These are phyloP conservation scores for Rhazya stricta DNA, from an alignment of 257 asterid genomes.

Conservation along the genomic window DNA sequence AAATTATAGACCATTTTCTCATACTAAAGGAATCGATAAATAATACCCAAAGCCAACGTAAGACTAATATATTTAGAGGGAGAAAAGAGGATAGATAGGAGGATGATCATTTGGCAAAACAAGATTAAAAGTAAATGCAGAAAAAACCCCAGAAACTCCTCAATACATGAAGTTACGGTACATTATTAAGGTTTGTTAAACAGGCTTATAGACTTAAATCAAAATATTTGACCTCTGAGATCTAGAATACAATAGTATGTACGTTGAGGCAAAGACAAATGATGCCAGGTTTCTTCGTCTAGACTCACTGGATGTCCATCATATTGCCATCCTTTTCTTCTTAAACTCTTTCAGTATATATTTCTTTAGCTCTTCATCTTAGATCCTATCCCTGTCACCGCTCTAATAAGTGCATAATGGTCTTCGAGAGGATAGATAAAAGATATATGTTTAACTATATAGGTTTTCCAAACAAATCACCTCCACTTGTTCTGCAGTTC, in stretches of 20 bases:
- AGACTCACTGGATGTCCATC: not conserved
- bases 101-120: not conserved
- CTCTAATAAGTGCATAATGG: not conserved
- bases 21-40: not conserved
- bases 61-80: not conserved
- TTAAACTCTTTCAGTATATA: not conserved
- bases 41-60: not conserved
- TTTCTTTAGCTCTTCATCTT: not conserved
- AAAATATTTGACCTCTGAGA: not conserved
- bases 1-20: not conserved
- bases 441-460: not conserved
- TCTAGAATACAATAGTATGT: not conserved
- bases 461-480: slow-evolving; percentile 25
- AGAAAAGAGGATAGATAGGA: not conserved
- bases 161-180: not conserved
- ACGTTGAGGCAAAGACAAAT: not conserved
- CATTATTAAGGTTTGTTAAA: not conserved
- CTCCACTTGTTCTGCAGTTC: slow-evolving; percentile 76
- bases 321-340: not conserved
- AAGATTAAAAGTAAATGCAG: not conserved
- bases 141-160: not conserved
- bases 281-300: not conserved
- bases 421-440: not conserved
- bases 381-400: not conserved
- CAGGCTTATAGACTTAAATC: not conserved